Evolutionary conservation across 1,284 basidiomycete genomes (phyloP), one percentile per base, ranked within the genome.

Genomic region (Taiwanofungus camphoratus): DNA sequence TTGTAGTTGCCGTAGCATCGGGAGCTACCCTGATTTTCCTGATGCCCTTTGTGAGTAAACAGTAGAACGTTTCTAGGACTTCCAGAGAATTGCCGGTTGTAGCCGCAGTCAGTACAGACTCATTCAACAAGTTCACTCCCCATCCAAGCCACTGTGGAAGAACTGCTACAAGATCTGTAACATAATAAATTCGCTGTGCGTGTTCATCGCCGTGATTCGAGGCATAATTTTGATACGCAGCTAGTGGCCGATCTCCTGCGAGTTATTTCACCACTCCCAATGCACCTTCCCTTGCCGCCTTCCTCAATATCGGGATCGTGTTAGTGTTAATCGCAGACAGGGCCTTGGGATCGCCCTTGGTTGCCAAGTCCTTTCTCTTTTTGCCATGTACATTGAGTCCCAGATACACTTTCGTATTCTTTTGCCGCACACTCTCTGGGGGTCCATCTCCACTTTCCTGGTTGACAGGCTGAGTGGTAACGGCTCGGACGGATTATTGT

Each of bases 371-470:
- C 22, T 65, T 65, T 3, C 74, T 64, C 53, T 79, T 79, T 64
- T 76, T 77, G 8, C 77, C 77, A 48, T 78, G 74, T 13, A 80
- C 75, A 41, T 71, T 71, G 31, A 81, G 60, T 1, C 78, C 77
- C 15, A 77, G 69, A 52, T 80, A 81, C 1, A 71, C 45, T 50
- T 65, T 71, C 52, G 66, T 68, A 43, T 61, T 54, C 50, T 71
- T 67, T 3, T 57, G 53, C 13, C 41, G 44, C 40, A 51, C 2
- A 54, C 56, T 9, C 52, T 48, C 18, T 61, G 55, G 36, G 36
- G 21, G 49, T 30, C n/a, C n/a, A n/a, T n/a, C n/a, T n/a, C n/a
- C n/a, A n/a, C n/a, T n/a, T n/a, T n/a, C n/a, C n/a, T n/a, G n/a
- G n/a, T n/a, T n/a, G n/a, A n/a, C n/a, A n/a, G n/a, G n/a, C n/a